Base-by-base conservation (phyloP, 2,329 filamentous ascomycete genomes). In the Macrophomina phaseolina region DNA sequence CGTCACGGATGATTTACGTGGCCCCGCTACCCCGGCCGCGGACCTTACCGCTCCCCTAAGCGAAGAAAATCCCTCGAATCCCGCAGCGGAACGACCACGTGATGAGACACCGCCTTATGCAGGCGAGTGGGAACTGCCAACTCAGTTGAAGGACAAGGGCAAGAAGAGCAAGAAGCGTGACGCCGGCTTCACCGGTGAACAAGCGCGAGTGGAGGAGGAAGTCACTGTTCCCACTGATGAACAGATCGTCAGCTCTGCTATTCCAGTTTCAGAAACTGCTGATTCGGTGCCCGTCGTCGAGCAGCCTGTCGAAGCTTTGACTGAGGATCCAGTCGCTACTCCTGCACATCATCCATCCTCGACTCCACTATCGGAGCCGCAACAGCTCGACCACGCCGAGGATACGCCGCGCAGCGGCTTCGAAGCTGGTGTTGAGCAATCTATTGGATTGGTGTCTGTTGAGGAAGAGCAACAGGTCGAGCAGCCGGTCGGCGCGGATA, bases 121-220 rank as follows among this genome's bases (percentile, higher is more conserved):
- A 64, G 36, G 34, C 46, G 46, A 64, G 60, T 64, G 60, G 60
- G 46, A 64, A 64, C 32, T 64, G 60, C 60, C 60, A 64, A 42
- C 60, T 51, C 60, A 64, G 16, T 42, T 48, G n/a, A 38, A 34
- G 23, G 18, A 63, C 16, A 48, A 45, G 7, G 52, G 51, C 32
- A 49, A 67, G 49, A 58, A 65, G 42, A n/a, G n/a, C 40, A 58
- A 67, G 18, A 40, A 65, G 14, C 61, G 46, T 48, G 66, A 28
- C 18, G 42, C 18, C 32, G 56, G 16, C 5, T 14, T 38, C 55
- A 60, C 55, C 55, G 55, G 55, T 49, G 38, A 40, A 40, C 42
- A 46, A 32, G 42, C 16, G 5, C 16, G 9, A 28, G 38, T 23
- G 14, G 38, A 48, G 45, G 58, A n/a, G 18, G 45, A 51, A 14